Conservation (phyloP, 495 filamentous ascomycete genomes). For the Aspergillus haitiensis region DNA sequence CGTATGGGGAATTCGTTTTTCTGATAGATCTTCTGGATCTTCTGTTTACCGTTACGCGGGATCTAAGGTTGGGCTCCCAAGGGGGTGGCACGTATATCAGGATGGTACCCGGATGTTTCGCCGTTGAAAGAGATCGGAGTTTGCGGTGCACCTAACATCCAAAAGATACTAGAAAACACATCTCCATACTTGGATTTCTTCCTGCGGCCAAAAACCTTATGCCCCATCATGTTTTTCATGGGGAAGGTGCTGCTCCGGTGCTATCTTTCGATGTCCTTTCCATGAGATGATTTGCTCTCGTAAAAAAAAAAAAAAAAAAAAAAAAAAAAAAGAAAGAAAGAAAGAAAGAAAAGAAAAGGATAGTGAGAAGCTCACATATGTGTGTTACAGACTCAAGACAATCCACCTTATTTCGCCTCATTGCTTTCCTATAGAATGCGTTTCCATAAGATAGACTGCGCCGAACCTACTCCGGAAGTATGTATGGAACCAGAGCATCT, state of each 20-base stretch:
- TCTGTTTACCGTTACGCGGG: background rate
- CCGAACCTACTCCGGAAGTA: no score
- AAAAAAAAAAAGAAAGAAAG: no score
- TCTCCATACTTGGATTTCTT: slow-evolving; percentile 2
- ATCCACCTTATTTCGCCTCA: no score
- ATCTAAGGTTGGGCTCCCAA: background rate
- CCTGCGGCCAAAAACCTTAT: slow-evolving; percentile 7
- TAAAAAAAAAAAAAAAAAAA: no score
- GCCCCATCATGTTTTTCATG: background rate
- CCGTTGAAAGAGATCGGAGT: background rate
- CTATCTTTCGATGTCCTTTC: background rate
- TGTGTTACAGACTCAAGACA: no score
- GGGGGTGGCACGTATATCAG: background rate
- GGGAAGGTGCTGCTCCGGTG: background rate
- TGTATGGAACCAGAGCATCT: no score
- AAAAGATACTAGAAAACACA: slow-evolving; percentile 2
- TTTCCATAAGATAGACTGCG: no score
- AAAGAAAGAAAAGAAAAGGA: no score
- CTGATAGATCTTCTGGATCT: slow-evolving; percentile 3
- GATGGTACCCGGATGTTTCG: background rate
- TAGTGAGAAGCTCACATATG: no score
- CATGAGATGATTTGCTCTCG: no score
- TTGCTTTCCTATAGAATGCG: no score
- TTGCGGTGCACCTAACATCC: slow-evolving; percentile 3
- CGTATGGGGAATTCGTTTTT: background rate